Base-by-base conservation (phyloP, 345 rosid genomes). In the Capsella bursapastoris region DNA sequence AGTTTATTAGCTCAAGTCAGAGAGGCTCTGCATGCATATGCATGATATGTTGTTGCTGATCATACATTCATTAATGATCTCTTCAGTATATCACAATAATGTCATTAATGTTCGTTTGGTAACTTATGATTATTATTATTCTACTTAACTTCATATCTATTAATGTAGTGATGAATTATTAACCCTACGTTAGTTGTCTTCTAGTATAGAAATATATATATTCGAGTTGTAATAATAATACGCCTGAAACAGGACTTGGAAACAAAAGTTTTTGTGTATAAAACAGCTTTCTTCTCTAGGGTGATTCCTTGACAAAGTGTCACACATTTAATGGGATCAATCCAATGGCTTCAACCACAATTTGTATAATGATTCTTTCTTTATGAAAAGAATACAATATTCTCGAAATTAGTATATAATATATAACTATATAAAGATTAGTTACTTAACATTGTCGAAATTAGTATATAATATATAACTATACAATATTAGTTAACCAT, bases 261-360 rank as follows among this genome's bases (percentile, higher is more conserved):
- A 52, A 40, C 31, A 1, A 48, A 48, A 48, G 12, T 18, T 65
- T 7, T 68, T 3, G 55, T 45, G 27, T 31, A 34, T 9, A 22
- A 45, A 22, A 1, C 1, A 49, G 27, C 38, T 59, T 57, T 45
- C 66, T 58, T 18, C 7, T 57, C 25, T 70, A 34, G 47, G 66
- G 57, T 4, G 74, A 57, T 58, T 47, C 15, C 57, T 58, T 47
- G 27, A 45, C 27, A 18, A 58, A 58, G 37, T 70, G 25, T n/a
- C 52, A 45, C 37, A 47, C 45, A 70, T 32, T 70, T 10, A 57
- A 22, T 32, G 57, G 15, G 22, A 18, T 48, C 58, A 34, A 59
- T 32, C 16, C 57, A 70, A 32, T 28, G 35, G 22, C 38, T 70
- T 40, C 58, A 70, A 48, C 58, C 27, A 70, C 57, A n/a, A n/a